Conservation (phyloP, 768 basidiomycete species). For the Podaxis carcinomalis region DNA sequence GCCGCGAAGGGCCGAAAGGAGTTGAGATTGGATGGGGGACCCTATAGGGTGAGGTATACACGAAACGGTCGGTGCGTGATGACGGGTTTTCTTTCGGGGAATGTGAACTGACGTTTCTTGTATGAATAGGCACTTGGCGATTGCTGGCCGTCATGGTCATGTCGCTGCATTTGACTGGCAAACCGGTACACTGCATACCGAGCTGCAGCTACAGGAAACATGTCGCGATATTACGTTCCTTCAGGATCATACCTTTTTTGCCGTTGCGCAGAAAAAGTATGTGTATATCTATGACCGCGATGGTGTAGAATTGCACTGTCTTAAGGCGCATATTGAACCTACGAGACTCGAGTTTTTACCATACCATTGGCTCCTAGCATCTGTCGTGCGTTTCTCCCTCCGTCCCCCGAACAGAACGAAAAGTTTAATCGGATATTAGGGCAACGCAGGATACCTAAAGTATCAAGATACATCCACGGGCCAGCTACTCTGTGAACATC, state of each 20-base stretch:
- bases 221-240: conserved; percentile 94
- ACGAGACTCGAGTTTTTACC: conserved; percentile 89
- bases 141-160: conserved; percentile 80
- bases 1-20: conserved; percentile 74
- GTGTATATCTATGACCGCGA: conserved; percentile 94
- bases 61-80: conserved; percentile 74
- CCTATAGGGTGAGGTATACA: conserved; percentile 81
- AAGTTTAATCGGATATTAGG: conserved; percentile 33
- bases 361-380: conserved; percentile 91
- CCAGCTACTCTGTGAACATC: conserved; percentile 77
- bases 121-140: conserved; percentile 68
- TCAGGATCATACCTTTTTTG: conserved; percentile 90
- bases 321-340: conserved; percentile 84
- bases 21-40: conserved; percentile 80
- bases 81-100: background rate
- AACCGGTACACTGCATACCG: conserved; percentile 78
- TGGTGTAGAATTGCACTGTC: conserved; percentile 87
- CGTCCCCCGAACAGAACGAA: background rate
- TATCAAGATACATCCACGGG: conserved; percentile 98
- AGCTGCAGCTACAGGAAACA: conserved; percentile 86
- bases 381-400: conserved; percentile 51
- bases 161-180: conserved; percentile 94
- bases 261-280: conserved; percentile 95
- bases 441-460: conserved; percentile 87
- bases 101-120: background rate